Percentiles rank a stretch among this genome's conserved stretches.
phyloP scores from a whole-genome alignment of 495 filamentous ascomycete genomes.

The Glonium stellatum region DNA sequence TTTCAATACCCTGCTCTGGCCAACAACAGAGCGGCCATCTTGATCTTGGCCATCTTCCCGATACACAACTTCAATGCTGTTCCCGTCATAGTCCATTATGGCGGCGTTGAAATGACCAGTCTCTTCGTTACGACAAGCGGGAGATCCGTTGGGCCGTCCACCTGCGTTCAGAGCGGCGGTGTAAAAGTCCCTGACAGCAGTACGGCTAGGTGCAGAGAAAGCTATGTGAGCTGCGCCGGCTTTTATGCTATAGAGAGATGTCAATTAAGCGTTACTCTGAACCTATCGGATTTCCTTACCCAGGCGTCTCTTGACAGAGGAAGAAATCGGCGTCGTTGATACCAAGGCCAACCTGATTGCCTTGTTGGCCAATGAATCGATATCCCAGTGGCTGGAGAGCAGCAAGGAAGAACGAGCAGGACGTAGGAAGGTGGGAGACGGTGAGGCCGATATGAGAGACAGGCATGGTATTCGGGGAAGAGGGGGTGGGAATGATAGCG shows the following conservation, averaged over 20 bases:
- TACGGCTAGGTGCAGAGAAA: conserved; percentile 49
- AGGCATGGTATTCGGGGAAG: conserved; percentile 43
- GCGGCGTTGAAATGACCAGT: conserved; percentile 54
- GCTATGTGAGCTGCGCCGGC: conserved; percentile 51
- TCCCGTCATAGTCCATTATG: conserved; percentile 54
- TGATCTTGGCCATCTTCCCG: conserved; percentile 28
- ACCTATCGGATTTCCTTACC: conserved; percentile 38
- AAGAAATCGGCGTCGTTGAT: conserved; percentile 52
- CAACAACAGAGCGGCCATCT: conserved; percentile 23
- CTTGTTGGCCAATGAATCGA: conserved; percentile 50
- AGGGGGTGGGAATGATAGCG: conserved; percentile 13
- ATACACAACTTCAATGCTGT: conserved; percentile 56
- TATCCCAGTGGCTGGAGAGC: conserved; percentile 70
- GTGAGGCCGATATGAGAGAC: conserved; percentile 54
- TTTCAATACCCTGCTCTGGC: conserved; percentile 33
- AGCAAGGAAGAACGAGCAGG: conserved; percentile 73
- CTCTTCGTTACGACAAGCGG: conserved; percentile 46
- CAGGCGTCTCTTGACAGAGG: conserved; percentile 49
- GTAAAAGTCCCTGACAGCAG: conserved; percentile 54
- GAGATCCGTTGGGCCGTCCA: conserved; percentile 50
- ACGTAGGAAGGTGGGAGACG: conserved; percentile 69
- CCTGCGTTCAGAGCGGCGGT: conserved; percentile 51
- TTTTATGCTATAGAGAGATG: conserved; percentile 35
- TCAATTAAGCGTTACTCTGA: conserved; percentile 11
- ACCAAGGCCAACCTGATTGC: conserved; percentile 50